Conservation (phyloP, 495 filamentous ascomycete species). For the Daldinia grandis region DNA sequence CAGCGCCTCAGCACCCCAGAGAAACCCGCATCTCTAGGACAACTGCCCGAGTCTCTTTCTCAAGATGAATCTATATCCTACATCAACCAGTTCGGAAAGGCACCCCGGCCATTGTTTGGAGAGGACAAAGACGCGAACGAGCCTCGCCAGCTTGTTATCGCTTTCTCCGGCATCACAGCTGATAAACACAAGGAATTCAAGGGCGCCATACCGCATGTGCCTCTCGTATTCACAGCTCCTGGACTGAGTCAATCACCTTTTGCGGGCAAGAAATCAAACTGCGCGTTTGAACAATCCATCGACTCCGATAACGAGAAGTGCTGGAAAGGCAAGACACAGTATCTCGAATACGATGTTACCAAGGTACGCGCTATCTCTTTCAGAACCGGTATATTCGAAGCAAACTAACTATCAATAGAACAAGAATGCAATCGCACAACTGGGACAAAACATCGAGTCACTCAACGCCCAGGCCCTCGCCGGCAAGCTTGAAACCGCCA, state of each 20-base stretch:
- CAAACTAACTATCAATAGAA: slow-evolving; percentile 32
- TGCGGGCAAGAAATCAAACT: slow-evolving; percentile 45
- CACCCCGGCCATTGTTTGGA: slow-evolving; percentile 52
- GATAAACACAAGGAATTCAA: slow-evolving; percentile 45
- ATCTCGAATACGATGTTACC: slow-evolving; percentile 53
- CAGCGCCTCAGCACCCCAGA: slow-evolving; percentile 52
- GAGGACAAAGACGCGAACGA: slow-evolving; percentile 37
- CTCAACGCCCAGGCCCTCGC: slow-evolving; percentile 44
- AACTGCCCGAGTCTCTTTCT: slow-evolving; percentile 50
- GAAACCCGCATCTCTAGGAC: slow-evolving; percentile 49
- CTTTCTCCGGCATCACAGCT: slow-evolving; percentile 57
- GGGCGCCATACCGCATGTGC: slow-evolving; percentile 44
- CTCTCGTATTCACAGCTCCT: slow-evolving; percentile 56
- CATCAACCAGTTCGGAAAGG: slow-evolving; percentile 53
- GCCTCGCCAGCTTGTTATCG: slow-evolving; percentile 58
- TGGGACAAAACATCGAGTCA: slow-evolving; percentile 48
- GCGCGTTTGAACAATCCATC: slow-evolving; percentile 53
- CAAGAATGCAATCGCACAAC: slow-evolving; percentile 41
- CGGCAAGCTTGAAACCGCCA: slow-evolving; percentile 56
- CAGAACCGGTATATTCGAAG: no score
- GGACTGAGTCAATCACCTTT: slow-evolving; percentile 47
- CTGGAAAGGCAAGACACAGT: slow-evolving; percentile 56
- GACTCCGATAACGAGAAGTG: slow-evolving; percentile 54
- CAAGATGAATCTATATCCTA: slow-evolving; percentile 51
- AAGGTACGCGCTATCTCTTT: slow-evolving; percentile 43